Conservation (phyloP, 306 rosid genomes). For the Herpetospermum pedunculosum region DNA sequence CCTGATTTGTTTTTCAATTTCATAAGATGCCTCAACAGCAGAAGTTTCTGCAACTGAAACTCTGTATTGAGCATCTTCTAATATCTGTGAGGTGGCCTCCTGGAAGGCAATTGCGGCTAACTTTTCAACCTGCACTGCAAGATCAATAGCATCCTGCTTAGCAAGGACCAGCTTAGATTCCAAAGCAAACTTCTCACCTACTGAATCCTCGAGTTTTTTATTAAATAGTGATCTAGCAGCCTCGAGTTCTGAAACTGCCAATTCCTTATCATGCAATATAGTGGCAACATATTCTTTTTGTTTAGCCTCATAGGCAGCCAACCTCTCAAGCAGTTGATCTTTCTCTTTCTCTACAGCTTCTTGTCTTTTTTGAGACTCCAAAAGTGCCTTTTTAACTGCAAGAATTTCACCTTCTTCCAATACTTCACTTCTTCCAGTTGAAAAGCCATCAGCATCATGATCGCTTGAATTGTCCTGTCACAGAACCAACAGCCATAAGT, state of each 20-base stretch:
- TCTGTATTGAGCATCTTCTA: slow-evolving; percentile 58
- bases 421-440: slow-evolving; percentile 28
- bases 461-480: slow-evolving; percentile 47
- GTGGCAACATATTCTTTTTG: slow-evolving; percentile 39
- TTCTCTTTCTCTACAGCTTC: slow-evolving; percentile 49
- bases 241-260: slow-evolving; percentile 53
- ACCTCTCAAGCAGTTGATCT: slow-evolving; percentile 46
- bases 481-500: slow-evolving; percentile 26
- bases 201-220: slow-evolving; percentile 45
- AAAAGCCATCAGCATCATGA: slow-evolving; percentile 21
- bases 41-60: slow-evolving; percentile 62
- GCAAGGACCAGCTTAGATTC: slow-evolving; percentile 62
- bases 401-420: slow-evolving; percentile 29
- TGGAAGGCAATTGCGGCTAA: slow-evolving; percentile 60
- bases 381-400: slow-evolving; percentile 33
- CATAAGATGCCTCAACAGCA: slow-evolving; percentile 54
- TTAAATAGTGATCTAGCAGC: slow-evolving; percentile 44
- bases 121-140: slow-evolving; percentile 72
- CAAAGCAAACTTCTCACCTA: slow-evolving; percentile 45
- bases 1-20: slow-evolving; percentile 45
- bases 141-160: slow-evolving; percentile 60
- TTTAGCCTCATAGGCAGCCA: slow-evolving; percentile 42
- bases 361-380: slow-evolving; percentile 37
- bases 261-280: slow-evolving; percentile 55
- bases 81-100: slow-evolving; percentile 69